phyloP scores from a whole-genome alignment of 257 asterid genomes.

The Fraxinus excelsior region DNA sequence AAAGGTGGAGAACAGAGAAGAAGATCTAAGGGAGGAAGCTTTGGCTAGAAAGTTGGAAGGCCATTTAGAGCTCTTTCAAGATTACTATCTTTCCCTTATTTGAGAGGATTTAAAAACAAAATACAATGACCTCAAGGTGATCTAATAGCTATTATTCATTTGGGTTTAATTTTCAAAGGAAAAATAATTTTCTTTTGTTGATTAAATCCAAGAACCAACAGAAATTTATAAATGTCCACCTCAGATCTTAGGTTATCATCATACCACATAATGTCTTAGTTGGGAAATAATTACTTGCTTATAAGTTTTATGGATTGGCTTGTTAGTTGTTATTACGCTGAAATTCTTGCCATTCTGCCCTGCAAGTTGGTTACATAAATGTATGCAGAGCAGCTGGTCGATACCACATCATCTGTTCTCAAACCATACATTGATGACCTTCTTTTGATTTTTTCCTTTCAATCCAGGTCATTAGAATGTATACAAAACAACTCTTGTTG shows the following conservation, averaged over 20 bases:
- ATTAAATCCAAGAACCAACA: no score
- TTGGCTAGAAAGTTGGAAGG: no score
- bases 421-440: conserved; percentile 2
- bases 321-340: not conserved
- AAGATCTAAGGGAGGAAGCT: no score
- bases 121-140: no score
- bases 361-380: conserved; percentile 15
- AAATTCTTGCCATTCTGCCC: conserved; percentile 13
- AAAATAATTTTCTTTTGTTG: no score
- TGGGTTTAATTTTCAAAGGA: no score
- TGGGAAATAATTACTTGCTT: conserved; percentile 5
- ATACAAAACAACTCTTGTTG: conserved; percentile 82
- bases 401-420: conserved; percentile 10
- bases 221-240: not conserved
- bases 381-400: conserved; percentile 15
- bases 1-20: no score
- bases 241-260: conserved; percentile 3
- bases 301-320: not conserved
- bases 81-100: no score
- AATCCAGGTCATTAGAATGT: conserved; percentile 92
- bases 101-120: no score
- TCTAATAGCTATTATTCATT: no score
- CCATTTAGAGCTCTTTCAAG: no score
- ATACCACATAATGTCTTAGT: not conserved
- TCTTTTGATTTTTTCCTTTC: conserved; percentile 22